A percentile compares a stretch with the other conserved stretches of the same genome.
These are phyloP conservation scores for Trypanosomatidae sp. DNA, from an alignment of 208 protist genomes.

Conservation along the genomic window DNA sequence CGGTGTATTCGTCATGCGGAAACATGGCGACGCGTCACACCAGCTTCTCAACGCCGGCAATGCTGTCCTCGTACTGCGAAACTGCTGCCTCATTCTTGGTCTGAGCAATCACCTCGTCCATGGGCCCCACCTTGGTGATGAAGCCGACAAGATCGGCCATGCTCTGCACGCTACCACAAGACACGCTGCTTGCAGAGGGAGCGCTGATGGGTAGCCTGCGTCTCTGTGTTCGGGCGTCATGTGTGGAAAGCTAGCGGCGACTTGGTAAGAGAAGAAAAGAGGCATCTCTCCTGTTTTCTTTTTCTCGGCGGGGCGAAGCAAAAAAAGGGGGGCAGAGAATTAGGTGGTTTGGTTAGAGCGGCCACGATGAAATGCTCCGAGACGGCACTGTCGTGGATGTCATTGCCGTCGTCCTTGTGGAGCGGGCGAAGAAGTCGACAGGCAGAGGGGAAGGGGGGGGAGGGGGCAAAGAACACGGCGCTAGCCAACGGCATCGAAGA, in stretches of 20 bases:
- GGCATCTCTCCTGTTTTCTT: neutral
- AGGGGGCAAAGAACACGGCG: too few relatives aligned
- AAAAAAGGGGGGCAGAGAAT: neutral
- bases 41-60: constrained; percentile 4
- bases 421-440: too few relatives aligned
- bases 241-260: neutral
- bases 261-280: neutral
- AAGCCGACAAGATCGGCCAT: constrained; percentile 27
- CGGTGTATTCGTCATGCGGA: constrained; percentile 30
- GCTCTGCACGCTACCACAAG: constrained; percentile 1
- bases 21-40: constrained; percentile 28
- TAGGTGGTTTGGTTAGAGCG: neutral
- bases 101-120: constrained; percentile 17
- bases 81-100: constrained; percentile 14
- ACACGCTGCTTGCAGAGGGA: neutral
- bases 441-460: too few relatives aligned
- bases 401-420: too few relatives aligned
- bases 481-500: too few relatives aligned
- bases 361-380: neutral
- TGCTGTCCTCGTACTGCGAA: constrained; percentile 4
- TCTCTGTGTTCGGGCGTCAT: neutral
- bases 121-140: constrained; percentile 22
- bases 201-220: neutral
- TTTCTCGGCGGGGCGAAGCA: neutral
- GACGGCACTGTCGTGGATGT: neutral